These are phyloP conservation scores for Solanum dulcamara DNA, from an alignment of 257 asterid genomes.

Conservation along the genomic window DNA sequence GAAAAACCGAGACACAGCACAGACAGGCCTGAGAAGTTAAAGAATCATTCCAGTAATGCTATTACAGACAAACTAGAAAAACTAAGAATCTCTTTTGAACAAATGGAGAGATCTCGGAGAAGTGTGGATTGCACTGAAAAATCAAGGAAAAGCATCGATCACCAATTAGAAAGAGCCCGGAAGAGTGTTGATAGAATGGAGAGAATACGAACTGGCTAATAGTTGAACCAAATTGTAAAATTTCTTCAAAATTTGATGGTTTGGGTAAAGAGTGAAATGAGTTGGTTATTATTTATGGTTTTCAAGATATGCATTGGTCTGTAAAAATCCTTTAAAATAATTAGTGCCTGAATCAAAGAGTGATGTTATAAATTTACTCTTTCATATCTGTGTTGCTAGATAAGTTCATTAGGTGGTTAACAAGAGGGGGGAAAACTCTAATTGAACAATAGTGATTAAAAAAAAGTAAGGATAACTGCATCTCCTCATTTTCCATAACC, in stretches of 20 bases:
- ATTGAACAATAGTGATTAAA: not conserved
- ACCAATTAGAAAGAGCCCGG: slow-evolving; percentile 58
- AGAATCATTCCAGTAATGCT: slow-evolving; percentile 32
- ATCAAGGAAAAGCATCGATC: slow-evolving; percentile 62
- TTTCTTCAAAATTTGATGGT: slow-evolving; percentile 23
- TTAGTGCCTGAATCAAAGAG: not conserved
- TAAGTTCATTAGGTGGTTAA: not conserved
- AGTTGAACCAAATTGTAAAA: slow-evolving; percentile 10
- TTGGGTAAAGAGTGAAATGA: slow-evolving; percentile 23
- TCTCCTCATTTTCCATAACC: not conserved
- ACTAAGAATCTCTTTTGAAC: slow-evolving; percentile 55
- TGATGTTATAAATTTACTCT: not conserved
- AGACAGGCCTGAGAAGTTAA: slow-evolving; percentile 60
- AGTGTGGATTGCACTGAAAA: slow-evolving; percentile 76
- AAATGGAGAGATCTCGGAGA: slow-evolving; percentile 75
- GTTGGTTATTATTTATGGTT: slow-evolving; percentile 6
- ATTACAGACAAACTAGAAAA: slow-evolving; percentile 39
- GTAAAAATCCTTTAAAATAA: not conserved
- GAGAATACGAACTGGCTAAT: slow-evolving; percentile 46
- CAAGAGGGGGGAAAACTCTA: not conserved
- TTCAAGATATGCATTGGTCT: not conserved
- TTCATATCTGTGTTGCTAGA: not conserved
- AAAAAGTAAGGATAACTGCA: not conserved
- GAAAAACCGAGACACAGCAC: slow-evolving; percentile 73
- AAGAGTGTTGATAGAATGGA: slow-evolving; percentile 76